Evolutionary conservation across 164 flowering plant genomes (phyloP).

Genomic region (Stephania yunnanensis): DNA sequence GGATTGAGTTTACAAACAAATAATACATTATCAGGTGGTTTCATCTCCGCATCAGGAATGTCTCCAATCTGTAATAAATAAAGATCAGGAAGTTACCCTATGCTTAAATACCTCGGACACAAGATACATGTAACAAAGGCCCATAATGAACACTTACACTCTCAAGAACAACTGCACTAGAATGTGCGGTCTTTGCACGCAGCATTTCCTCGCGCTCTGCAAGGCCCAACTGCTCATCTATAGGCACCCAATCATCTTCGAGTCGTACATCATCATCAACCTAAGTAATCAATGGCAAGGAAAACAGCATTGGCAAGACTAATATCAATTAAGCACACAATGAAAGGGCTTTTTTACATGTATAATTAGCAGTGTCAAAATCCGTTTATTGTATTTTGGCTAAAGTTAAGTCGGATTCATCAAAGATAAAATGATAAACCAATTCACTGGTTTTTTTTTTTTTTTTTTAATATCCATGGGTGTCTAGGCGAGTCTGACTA

Average conservation of each 20-base stretch:
- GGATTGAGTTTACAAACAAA: conserved; percentile 97
- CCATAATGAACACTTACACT: conserved; percentile 41
- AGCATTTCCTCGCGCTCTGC: conserved; percentile 71
- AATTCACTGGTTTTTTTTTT: neutral
- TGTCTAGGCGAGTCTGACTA: too few species aligned
- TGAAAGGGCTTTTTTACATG: neutral
- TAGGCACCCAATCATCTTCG: conserved; percentile 98
- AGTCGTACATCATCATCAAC: conserved; percentile 80
- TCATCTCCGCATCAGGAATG: conserved; percentile 93
- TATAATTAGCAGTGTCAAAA: neutral
- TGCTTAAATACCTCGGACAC: neutral
- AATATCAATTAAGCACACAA: neutral
- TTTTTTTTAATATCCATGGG: too few species aligned
- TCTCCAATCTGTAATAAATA: conserved; percentile 72
- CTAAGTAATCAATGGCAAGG: conserved; percentile 19
- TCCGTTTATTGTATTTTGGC: neutral
- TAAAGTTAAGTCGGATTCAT: neutral
- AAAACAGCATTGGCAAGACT: neutral
- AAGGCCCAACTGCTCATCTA: conserved; percentile 69
- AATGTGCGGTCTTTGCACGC: conserved; percentile 75
- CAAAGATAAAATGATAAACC: neutral
- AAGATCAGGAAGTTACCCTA: conserved; percentile 1
- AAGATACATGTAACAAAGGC: neutral
- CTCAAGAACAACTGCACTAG: conserved; percentile 93
- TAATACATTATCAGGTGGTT: conserved; percentile 90